Base-by-base conservation (phyloP, 768 basidiomycete species). In the Suillus subaureus region DNA sequence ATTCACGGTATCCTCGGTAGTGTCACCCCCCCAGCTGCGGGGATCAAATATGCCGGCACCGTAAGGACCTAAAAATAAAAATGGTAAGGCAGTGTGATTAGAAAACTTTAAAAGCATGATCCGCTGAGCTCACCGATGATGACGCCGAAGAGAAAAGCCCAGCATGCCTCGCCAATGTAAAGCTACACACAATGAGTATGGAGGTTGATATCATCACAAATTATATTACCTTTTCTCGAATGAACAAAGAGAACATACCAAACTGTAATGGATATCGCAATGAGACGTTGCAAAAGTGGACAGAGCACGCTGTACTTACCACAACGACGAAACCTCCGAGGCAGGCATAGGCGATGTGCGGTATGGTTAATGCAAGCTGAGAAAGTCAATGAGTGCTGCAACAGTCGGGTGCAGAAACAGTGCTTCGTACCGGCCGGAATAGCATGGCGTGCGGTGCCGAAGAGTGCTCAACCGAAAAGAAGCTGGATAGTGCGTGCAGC, bases 161-260 rank as follows among this genome's bases (percentile, higher is more conserved):
- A 93, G 69, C 92, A 93, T 16, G 97, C 96, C 83, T 99, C 97
- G 67, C 97, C 97, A 65, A 98, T 89, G 75, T 97, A 98, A 31
- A 97, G 78, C 86, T 93, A 42, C 16, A 66, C 26, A 55, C 37
- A 51, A 47, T 61, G 35, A 31, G 64, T 26, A 47, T 16, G 11
- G 16, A 23, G 18, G 21, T 31, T n/a, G 1, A 60, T 42, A 23
- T 60, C 28, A 21, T 13, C 16, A 39, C 28, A n/a, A 13, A 75
- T 80, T 51, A 5, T 31, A 18, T 31, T 62, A 90, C 91, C 81
- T 85, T 88, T 81, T 96, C 94, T 73, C 96, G 90, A 71, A 98
- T 85, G 70, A 98, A 87, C 7, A 96, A 83, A 3, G 94, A 95
- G 79, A 96, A 93, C 93, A 97, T 95, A 76, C 94, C 94, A 78